A percentile compares a stretch with the other conserved stretches of the same genome.
phyloP scores from a whole-genome alignment of 2,329 filamentous ascomycete genomes.

The Trichoderma citrinoviride region DNA sequence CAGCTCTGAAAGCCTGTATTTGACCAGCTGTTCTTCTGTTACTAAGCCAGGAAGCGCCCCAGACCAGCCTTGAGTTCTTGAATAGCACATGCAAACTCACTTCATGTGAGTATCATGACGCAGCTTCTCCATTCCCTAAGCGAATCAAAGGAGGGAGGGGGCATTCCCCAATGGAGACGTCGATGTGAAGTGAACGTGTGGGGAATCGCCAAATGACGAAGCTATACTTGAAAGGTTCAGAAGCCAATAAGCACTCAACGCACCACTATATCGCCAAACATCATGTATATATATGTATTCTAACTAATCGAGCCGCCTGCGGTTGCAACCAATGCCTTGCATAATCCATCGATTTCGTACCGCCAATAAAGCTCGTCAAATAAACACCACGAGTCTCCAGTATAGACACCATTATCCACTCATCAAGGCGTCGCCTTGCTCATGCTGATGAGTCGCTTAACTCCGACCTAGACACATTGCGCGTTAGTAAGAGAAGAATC shows the following conservation, averaged over 20 bases:
- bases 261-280: background rate
- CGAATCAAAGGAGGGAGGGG: background rate
- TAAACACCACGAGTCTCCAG: slow-evolving; percentile 25
- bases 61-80: background rate
- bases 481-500: slow-evolving; percentile 39
- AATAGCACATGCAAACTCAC: background rate
- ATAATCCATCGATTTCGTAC: slow-evolving; percentile 26
- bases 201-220: background rate
- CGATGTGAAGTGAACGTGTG: background rate
- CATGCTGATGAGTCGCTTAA: slow-evolving; percentile 76
- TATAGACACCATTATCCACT: background rate
- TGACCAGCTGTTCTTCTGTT: background rate
- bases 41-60: background rate
- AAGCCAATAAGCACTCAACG: background rate
- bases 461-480: slow-evolving; percentile 56
- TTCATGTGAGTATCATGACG: background rate
- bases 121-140: background rate
- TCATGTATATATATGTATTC: slow-evolving; percentile 25
- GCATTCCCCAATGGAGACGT: background rate
- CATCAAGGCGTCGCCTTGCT: slow-evolving; percentile 67
- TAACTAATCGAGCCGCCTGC: slow-evolving; percentile 27
- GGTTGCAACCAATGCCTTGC: slow-evolving; percentile 23
- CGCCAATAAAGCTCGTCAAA: slow-evolving; percentile 23
- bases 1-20: background rate
- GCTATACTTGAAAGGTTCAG: no score